Conservation (phyloP, 495 filamentous ascomycete species). For the Hypoxylon rickii region DNA sequence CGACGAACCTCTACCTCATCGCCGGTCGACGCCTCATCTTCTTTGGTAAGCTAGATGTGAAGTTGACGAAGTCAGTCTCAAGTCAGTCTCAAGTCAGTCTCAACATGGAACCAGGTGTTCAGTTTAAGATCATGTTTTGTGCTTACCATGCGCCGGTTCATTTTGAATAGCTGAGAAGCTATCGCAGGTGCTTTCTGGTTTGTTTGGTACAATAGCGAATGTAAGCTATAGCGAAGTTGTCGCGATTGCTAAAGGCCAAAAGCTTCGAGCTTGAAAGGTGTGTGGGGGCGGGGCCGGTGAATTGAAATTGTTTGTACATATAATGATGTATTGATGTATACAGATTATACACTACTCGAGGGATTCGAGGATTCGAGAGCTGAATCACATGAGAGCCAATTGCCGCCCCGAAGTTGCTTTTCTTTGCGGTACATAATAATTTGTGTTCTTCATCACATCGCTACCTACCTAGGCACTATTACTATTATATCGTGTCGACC, state of each 20-base stretch:
- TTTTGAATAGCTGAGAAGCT: constrained; percentile 19
- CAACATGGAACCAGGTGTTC: constrained; percentile 7
- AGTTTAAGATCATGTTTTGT: no score
- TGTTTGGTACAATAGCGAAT: constrained; percentile 3
- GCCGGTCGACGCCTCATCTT: constrained; percentile 77
- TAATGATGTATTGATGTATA: neutral
- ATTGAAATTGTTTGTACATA: neutral
- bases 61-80: constrained; percentile 16
- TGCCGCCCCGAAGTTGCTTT: no score
- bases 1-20: constrained; percentile 90
- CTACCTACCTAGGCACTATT: no score
- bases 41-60: constrained; percentile 77
- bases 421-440: no score
- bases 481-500: no score
- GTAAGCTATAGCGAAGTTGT: constrained; percentile 4
- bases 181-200: neutral
- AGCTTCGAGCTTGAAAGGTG: constrained; percentile 12
- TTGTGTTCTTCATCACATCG: no score
- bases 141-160: constrained; percentile 52
- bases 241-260: neutral
- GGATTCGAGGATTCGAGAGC: no score
- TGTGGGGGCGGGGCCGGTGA: constrained; percentile 16
- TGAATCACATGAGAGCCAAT: constrained; percentile 27
- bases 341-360: no score
- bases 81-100: neutral